These are phyloP conservation scores for Beauveria sp. DNA, from an alignment of 2,329 filamentous ascomycete species.

Conservation along the genomic window DNA sequence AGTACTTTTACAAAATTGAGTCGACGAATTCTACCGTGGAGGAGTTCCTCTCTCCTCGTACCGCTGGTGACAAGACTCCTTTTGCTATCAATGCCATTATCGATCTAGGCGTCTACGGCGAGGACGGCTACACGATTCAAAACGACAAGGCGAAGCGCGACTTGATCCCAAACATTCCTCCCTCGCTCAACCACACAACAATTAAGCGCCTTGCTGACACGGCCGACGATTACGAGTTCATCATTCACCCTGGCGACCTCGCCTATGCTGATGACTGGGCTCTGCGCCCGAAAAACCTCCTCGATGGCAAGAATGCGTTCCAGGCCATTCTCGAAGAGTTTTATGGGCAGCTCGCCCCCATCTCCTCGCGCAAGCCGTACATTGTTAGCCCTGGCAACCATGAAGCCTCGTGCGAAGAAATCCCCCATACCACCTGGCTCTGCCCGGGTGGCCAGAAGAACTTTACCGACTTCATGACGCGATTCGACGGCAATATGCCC, in stretches of 20 bases:
- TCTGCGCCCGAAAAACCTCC: conserved; percentile 34
- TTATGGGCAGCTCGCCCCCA: conserved; percentile 32
- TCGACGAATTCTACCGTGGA: conserved; percentile 48
- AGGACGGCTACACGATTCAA: conserved; percentile 24
- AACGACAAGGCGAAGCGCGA: conserved; percentile 36
- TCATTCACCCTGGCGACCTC: conserved; percentile 47
- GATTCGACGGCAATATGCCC: conserved; percentile 40
- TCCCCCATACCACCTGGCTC: conserved; percentile 26
- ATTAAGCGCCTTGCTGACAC: conserved; percentile 45
- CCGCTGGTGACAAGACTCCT: conserved; percentile 44
- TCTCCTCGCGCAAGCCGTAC: conserved; percentile 47
- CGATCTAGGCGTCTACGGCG: conserved; percentile 41
- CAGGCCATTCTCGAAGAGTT: conserved; percentile 50
- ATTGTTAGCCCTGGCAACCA: conserved; percentile 43
- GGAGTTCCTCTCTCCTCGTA: conserved; percentile 33
- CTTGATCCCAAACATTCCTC: conserved; percentile 41
- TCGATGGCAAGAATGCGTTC: conserved; percentile 43
- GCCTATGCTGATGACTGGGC: conserved; percentile 54
- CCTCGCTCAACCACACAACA: conserved; percentile 50
- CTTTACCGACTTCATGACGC: conserved; percentile 52
- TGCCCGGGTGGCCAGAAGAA: conserved; percentile 49
- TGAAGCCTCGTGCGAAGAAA: conserved; percentile 41
- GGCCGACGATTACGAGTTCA: conserved; percentile 47
- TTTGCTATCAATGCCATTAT: conserved; percentile 45
- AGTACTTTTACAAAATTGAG: conserved; percentile 53